Conservation (phyloP, 139 green algal species). For the Nannochloris sp. region DNA sequence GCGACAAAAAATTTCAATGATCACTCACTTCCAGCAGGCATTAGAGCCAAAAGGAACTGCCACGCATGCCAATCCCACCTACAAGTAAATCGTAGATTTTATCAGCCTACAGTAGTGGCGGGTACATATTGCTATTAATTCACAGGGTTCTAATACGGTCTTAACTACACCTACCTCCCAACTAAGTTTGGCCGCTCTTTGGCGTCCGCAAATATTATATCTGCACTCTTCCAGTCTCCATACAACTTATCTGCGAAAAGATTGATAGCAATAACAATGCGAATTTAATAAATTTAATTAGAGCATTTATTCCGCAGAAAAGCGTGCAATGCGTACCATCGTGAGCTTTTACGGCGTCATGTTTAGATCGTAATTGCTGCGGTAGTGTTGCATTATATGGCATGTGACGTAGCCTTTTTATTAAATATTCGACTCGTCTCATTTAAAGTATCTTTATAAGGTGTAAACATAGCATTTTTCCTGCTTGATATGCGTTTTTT, state of each 20-base stretch:
- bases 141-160: background rate
- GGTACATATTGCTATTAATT: background rate
- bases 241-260: constrained; percentile 10
- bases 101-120: too few species aligned
- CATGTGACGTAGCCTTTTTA: too few species aligned
- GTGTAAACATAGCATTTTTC: too few species aligned
- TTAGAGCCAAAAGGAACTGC: constrained; percentile 28
- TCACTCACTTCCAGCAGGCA: too few species aligned
- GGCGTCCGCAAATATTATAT: constrained; percentile 12
- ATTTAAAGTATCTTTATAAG: too few species aligned
- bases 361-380: background rate
- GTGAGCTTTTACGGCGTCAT: background rate
- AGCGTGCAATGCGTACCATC: background rate
- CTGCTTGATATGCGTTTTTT: too few species aligned
- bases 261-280: too few species aligned
- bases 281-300: background rate
- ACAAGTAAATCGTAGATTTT: background rate
- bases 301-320: background rate
- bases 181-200: background rate
- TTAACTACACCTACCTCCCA: constrained; percentile 1
- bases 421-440: too few species aligned
- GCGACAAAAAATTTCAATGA: too few species aligned
- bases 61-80: constrained; percentile 37
- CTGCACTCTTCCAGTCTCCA: constrained; percentile 20
- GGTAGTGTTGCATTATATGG: too few species aligned